Conservation (phyloP, 768 basidiomycete species). For the Boletus rubescentipes region DNA sequence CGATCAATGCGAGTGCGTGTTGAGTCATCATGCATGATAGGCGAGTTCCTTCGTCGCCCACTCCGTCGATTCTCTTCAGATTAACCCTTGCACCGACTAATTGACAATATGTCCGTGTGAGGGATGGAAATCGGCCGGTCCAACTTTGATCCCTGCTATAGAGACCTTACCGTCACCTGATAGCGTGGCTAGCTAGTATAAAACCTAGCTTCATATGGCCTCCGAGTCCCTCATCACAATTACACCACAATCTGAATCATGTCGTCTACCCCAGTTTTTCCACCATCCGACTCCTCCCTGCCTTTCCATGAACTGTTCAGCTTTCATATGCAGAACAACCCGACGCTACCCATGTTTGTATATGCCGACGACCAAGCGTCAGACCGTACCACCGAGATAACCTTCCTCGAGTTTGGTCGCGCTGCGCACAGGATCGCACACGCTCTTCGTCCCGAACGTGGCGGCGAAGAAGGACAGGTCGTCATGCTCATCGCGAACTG, state of each 20-base stretch:
- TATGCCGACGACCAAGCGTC: conserved; percentile 14
- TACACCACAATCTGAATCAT: background rate
- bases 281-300: conserved; percentile 17
- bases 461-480: conserved; percentile 23
- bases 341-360: conserved; percentile 10
- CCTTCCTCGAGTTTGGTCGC: conserved; percentile 14
- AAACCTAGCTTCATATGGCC: too few relatives aligned
- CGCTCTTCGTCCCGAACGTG: conserved; percentile 11
- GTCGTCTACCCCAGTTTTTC: conserved; percentile 5
- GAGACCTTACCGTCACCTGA: too few relatives aligned
- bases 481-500: conserved; percentile 32
- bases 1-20: too few relatives aligned
- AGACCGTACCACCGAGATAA: conserved; percentile 7
- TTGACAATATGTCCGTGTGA: too few relatives aligned
- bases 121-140: too few relatives aligned
- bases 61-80: too few relatives aligned
- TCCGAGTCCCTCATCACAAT: background rate
- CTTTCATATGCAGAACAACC: conserved; percentile 18
- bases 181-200: too few relatives aligned
- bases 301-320: conserved; percentile 16
- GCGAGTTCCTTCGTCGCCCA: too few relatives aligned
- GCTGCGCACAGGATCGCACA: conserved; percentile 33
- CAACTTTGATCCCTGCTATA: too few relatives aligned
- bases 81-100: too few relatives aligned
- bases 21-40: too few relatives aligned